Evolutionary conservation across 169 alveolate species (phyloP).

Genomic region (Besnoitia besnoiti): DNA sequence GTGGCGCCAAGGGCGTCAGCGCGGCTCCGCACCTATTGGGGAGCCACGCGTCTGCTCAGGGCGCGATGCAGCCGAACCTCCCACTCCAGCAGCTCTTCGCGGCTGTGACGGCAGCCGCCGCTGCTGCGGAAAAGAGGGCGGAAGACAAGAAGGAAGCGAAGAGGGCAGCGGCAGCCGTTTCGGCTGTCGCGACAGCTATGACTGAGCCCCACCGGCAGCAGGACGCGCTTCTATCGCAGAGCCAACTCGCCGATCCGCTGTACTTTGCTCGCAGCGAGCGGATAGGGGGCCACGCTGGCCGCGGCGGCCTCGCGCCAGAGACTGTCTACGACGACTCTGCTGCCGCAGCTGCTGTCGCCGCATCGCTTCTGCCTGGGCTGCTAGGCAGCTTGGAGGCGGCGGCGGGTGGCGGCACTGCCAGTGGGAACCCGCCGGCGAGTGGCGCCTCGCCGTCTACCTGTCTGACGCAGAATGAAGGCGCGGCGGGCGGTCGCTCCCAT

Average conservation of each 20-base stretch:
- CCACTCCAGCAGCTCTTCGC: slow-evolving; percentile 10
- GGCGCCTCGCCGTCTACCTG: neutral
- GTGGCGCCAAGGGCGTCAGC: neutral
- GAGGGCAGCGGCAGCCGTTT: neutral
- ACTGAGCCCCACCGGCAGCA: slow-evolving; percentile 27
- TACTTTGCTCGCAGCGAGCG: neutral
- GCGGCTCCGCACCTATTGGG: neutral
- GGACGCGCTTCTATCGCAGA: neutral
- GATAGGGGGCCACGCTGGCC: neutral
- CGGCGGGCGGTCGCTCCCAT: neutral
- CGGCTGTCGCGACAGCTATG: neutral
- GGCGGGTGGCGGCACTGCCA: neutral
- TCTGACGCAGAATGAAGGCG: neutral
- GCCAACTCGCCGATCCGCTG: neutral
- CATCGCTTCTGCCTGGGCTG: neutral
- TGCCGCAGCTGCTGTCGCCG: slow-evolving; percentile 11
- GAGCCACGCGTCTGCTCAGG: neutral
- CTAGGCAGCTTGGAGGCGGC: neutral
- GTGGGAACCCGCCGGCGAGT: neutral
- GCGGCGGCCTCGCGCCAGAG: neutral
- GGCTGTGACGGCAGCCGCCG: slow-evolving; percentile 3
- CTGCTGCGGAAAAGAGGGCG: slow-evolving; percentile 1
- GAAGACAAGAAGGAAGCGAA: neutral
- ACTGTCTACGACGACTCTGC: neutral
- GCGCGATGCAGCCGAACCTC: neutral